These are phyloP conservation scores for Alnus glutinosa DNA, from an alignment of 306 rosid species.

Conservation along the genomic window DNA sequence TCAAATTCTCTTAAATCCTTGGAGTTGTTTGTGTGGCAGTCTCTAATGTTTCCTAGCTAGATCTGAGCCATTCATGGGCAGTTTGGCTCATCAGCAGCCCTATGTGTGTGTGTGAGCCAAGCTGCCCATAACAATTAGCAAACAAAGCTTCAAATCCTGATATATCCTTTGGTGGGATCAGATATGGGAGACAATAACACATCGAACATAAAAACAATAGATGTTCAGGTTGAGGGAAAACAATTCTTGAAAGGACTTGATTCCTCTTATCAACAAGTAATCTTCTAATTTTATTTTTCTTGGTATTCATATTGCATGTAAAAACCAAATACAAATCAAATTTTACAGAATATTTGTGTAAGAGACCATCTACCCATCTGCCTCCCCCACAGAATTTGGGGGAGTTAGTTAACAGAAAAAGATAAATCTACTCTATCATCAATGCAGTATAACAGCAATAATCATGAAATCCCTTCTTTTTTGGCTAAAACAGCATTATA, in stretches of 20 bases:
- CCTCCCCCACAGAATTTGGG: neutral
- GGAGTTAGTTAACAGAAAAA: neutral
- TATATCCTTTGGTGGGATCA: neutral
- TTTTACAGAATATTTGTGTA: neutral
- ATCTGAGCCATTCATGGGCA: neutral
- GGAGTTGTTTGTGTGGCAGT: neutral
- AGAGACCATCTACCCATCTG: neutral
- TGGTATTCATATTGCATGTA: neutral
- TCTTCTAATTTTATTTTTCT: neutral
- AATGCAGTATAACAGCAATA: neutral
- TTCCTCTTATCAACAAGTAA: neutral
- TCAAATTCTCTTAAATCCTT: neutral
- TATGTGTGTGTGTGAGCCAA: too few species aligned
- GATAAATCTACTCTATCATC: neutral
- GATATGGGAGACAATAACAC: neutral
- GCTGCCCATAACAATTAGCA: too few species aligned
- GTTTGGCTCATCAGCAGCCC: too few species aligned
- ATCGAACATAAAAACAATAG: neutral
- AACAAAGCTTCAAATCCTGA: too few species aligned
- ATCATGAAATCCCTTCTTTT: neutral
- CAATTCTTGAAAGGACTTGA: neutral
- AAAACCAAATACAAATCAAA: neutral
- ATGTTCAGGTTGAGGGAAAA: neutral
- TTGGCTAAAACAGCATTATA: neutral
- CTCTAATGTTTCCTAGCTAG: neutral